phyloP scores from a whole-genome alignment of 139 green algal genomes.

The Tetradesmus lagerheimii region DNA sequence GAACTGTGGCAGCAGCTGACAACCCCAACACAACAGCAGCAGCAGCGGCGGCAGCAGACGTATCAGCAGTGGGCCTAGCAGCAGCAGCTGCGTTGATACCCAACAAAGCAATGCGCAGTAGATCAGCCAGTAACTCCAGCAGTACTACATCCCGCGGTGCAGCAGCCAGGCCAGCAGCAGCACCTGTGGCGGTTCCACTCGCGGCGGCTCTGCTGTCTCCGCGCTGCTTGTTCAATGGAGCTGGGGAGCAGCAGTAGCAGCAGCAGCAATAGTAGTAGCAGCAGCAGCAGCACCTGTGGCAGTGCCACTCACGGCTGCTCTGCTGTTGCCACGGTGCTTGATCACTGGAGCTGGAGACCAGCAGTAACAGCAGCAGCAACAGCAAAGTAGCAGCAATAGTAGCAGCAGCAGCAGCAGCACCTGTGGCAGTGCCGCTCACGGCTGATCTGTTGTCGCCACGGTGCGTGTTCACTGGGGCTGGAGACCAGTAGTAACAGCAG shows the following conservation, averaged over 20 bases:
- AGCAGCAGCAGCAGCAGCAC: no score
- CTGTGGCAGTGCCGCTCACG: no score
- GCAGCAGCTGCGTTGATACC: background rate
- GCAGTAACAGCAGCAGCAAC: no score
- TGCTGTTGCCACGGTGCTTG: no score
- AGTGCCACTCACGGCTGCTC: no score
- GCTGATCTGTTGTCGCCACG: no score
- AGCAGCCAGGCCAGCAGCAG: conserved; percentile 6
- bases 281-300: no score
- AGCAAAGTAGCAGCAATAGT: no score
- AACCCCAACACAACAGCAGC: background rate
- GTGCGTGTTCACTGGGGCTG: no score
- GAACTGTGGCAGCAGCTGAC: background rate
- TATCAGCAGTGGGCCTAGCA: background rate
- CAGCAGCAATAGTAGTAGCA: background rate
- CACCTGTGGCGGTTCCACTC: background rate
- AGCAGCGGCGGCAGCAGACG: background rate
- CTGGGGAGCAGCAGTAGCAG: background rate
- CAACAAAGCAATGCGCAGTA: background rate
- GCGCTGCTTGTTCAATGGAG: background rate
- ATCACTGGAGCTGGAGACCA: no score
- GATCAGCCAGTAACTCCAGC: background rate
- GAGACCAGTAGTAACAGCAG: no score
- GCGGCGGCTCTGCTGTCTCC: background rate
- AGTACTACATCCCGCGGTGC: background rate